A percentile compares a stretch with the other conserved stretches of the same genome.
Evolutionary conservation across 2,329 filamentous ascomycete genomes (phyloP).

Genomic region (Raffaelea arxii): DNA sequence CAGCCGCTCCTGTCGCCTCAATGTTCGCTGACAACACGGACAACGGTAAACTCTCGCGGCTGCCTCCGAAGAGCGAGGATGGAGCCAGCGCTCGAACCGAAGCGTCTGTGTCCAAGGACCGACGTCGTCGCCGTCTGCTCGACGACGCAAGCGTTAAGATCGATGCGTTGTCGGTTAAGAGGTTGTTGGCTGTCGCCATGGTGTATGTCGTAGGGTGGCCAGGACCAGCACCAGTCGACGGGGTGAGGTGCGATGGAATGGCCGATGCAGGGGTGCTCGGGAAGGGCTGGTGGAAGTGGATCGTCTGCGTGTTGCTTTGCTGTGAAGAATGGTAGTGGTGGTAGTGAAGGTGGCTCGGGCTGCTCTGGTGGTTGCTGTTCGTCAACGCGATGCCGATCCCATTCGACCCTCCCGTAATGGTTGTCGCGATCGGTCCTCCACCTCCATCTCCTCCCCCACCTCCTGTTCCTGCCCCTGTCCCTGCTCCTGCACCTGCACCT

Average conservation of each 20-base stretch:
- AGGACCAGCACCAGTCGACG: slow-evolving; percentile 16
- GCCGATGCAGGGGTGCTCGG: slow-evolving; percentile 58
- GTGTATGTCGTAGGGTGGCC: slow-evolving; percentile 61
- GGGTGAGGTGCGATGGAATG: slow-evolving; percentile 60
- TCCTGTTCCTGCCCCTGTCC: no score
- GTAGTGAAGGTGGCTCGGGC: slow-evolving; percentile 21
- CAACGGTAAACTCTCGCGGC: slow-evolving; percentile 68
- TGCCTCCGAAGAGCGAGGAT: slow-evolving; percentile 72
- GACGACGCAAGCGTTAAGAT: slow-evolving; percentile 78
- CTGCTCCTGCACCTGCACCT: slow-evolving; percentile 23
- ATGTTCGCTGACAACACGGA: slow-evolving; percentile 68
- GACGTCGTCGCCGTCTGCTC: slow-evolving; percentile 64
- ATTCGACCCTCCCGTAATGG: background rate
- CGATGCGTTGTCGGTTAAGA: slow-evolving; percentile 76
- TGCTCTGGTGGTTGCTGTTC: slow-evolving; percentile 17
- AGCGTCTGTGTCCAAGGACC: slow-evolving; percentile 77
- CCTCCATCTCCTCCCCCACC: slow-evolving; percentile 33
- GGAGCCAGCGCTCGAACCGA: slow-evolving; percentile 78
- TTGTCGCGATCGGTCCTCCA: slow-evolving; percentile 11
- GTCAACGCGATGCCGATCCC: slow-evolving; percentile 7
- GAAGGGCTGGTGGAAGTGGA: slow-evolving; percentile 58
- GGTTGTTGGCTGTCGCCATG: slow-evolving; percentile 70
- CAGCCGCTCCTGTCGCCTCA: slow-evolving; percentile 31
- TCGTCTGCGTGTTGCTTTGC: slow-evolving; percentile 29
- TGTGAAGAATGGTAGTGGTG: slow-evolving; percentile 32